Evolutionary conservation across 169 alveolate species (phyloP), one percentile per base, ranked within the genome.

Genomic region (Cardiosporidium cionae): DNA sequence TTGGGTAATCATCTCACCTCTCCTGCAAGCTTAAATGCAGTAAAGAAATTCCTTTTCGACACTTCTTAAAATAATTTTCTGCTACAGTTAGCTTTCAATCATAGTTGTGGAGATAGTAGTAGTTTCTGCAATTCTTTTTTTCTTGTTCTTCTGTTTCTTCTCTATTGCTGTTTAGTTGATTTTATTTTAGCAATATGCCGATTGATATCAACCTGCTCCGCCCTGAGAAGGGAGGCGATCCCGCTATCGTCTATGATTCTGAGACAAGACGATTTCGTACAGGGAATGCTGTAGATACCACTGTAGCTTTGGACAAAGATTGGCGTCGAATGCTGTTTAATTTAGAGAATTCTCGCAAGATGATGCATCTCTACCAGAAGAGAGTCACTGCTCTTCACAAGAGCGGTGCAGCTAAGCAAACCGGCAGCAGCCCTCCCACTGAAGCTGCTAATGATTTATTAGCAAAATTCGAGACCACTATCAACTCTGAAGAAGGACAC

Each of bases 281-380:
- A 5, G 67, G 69, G 1, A 44, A 32, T 1, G 36, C 32, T 6
- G 73, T 72, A 5, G 70, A 63, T 32, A 33, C 66, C 75, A 91
- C 85, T 7, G 78, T 88, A 25, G 93, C 82, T 28, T 89, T 87
- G 0, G 92, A 88, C 76, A 87, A 82, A 65, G 82, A 86, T 52
- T 90, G 95, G 94, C 84, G 90, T 62, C 83, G 86, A 79, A 81
- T 85, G 52, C 83, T 81, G 53, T 91, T 82, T 82, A 67, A 70
- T 27, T 65, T 82, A 70, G 93, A 87, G 65, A 91, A 89, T 81
- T 77, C 84, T 52, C 84, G 87, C 71, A 86, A 87, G 76, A 78
- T 76, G 44, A 44, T n/a, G n/a, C 58, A n/a, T 44, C n/a, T n/a
- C 16, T 44, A 44, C n/a, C 58, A 44, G n/a, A 44, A 44, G n/a